Conservation (phyloP, 305 asterid species). For the Fraxinus paxiana region DNA sequence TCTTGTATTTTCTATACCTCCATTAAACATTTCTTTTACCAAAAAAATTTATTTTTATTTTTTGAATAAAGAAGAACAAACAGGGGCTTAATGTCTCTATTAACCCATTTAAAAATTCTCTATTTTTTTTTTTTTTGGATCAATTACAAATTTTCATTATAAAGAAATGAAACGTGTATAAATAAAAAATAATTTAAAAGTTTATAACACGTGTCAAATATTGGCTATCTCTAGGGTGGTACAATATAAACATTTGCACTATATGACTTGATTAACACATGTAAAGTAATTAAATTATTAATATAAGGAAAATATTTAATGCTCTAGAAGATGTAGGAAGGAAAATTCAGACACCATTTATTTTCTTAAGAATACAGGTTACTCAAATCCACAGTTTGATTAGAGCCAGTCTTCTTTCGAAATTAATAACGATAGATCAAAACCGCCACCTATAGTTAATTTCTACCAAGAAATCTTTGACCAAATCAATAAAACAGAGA, state of each 20-base stretch:
- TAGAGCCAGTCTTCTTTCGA: background rate
- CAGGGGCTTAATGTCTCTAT: background rate
- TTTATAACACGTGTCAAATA: background rate
- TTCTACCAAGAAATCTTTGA: background rate
- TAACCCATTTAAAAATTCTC: background rate
- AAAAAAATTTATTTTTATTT: background rate
- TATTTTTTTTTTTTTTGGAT: no score
- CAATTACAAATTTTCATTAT: no score
- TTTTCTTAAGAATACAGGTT: background rate
- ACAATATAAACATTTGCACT: background rate
- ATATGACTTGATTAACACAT: background rate
- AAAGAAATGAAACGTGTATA: no score
- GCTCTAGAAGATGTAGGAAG: background rate
- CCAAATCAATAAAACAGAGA: background rate
- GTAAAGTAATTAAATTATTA: background rate
- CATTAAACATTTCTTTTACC: background rate
- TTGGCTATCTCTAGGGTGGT: background rate
- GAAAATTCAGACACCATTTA: background rate
- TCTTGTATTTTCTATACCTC: background rate
- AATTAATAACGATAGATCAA: background rate
- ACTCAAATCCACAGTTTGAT: background rate
- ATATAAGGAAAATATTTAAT: background rate
- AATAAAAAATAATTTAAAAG: no score
- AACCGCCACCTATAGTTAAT: background rate
- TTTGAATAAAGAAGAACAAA: no score